phyloP scores from a whole-genome alignment of 305 asterid genomes.

The Fraxinus paxiana region DNA sequence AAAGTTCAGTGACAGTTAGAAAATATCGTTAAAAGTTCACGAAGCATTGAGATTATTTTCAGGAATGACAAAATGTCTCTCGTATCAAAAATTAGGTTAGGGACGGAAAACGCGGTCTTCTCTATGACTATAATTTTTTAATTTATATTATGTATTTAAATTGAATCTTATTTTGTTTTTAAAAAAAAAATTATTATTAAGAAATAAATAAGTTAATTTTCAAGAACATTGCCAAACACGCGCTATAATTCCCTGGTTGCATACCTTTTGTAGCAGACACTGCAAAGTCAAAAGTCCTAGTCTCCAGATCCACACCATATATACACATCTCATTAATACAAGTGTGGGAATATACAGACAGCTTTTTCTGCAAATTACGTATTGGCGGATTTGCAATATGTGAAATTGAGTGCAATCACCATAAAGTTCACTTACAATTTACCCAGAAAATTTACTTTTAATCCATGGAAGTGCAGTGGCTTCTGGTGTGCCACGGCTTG shows the following conservation, averaged over 20 bases:
- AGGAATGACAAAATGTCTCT: background rate
- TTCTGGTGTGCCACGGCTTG: slow-evolving; percentile 74
- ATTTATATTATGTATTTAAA: no score
- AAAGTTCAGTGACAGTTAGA: background rate
- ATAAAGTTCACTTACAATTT: background rate
- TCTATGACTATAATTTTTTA: background rate
- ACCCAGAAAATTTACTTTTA: background rate
- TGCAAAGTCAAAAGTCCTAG: background rate
- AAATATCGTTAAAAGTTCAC: background rate
- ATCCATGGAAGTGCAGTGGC: slow-evolving; percentile 71
- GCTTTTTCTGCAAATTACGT: background rate
- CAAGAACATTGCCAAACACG: no score
- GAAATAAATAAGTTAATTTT: no score
- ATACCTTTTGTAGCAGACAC: background rate
- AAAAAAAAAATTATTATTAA: no score
- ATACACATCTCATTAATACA: background rate
- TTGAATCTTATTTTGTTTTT: no score
- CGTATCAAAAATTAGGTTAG: background rate
- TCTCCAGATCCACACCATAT: background rate
- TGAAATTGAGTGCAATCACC: background rate
- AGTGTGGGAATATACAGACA: background rate
- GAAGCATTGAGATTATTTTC: background rate
- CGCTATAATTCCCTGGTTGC: background rate
- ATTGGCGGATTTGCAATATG: background rate
- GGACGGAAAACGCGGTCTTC: background rate